These are phyloP conservation scores for Colletotrichum spinosum DNA, from an alignment of 2,329 filamentous ascomycete genomes.

Conservation along the genomic window DNA sequence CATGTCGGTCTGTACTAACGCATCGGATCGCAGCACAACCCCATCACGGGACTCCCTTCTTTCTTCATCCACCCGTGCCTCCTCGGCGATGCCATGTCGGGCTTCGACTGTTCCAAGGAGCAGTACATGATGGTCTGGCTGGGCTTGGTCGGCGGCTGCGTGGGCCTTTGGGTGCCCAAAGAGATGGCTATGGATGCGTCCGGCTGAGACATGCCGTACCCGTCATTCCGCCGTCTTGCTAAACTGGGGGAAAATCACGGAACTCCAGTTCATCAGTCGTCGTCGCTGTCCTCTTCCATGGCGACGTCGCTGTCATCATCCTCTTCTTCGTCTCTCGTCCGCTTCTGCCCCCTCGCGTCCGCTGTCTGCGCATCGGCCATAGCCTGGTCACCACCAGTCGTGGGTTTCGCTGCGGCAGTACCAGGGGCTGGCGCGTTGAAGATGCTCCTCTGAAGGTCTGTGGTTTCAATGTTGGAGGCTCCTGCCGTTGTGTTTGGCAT, in stretches of 20 bases:
- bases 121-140: constrained; percentile 90
- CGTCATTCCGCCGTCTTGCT: constrained; percentile 15
- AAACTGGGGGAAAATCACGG: constrained; percentile 6
- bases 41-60: constrained; percentile 78
- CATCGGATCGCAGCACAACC: constrained; percentile 76
- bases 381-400: constrained; percentile 57
- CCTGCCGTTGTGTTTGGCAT: constrained; percentile 65
- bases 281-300: constrained; percentile 79
- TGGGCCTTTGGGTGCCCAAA: constrained; percentile 82
- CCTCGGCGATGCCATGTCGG: constrained; percentile 82
- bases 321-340: constrained; percentile 74
- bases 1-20: constrained; percentile 41
- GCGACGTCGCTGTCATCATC: constrained; percentile 78
- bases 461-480: constrained; percentile 70
- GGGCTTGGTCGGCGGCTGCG: constrained; percentile 83
- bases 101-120: constrained; percentile 69
- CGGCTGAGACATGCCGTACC: constrained; percentile 22
- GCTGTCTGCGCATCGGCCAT: constrained; percentile 64
- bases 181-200: constrained; percentile 64
- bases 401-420: constrained; percentile 59
- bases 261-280: constrained; percentile 63
- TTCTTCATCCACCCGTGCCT: constrained; percentile 96
- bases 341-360: constrained; percentile 74
- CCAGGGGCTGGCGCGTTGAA: constrained; percentile 76
- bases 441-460: constrained; percentile 82